Conservation (phyloP, 441 rosid genomes). For the Kokia cookei region DNA sequence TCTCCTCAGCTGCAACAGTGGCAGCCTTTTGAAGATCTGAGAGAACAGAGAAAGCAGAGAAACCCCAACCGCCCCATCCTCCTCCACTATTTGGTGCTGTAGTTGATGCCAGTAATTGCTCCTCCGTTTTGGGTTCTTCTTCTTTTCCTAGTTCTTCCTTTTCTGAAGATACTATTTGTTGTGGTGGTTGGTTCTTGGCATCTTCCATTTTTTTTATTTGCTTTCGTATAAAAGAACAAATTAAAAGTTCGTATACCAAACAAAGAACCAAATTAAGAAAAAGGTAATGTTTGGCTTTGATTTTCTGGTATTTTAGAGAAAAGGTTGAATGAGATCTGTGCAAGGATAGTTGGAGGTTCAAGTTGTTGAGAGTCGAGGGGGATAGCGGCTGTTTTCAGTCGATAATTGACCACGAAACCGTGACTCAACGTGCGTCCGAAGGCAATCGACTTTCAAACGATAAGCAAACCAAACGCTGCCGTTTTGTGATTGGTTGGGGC, state of each 20-base stretch:
- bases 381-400: slow-evolving; percentile 2
- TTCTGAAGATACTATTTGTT: slow-evolving; percentile 5
- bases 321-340: background rate
- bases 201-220: slow-evolving; percentile 28
- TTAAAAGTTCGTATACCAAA: background rate
- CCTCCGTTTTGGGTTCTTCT: slow-evolving; percentile 19
- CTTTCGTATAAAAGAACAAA: background rate
- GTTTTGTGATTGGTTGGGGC: background rate
- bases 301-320: background rate
- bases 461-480: background rate
- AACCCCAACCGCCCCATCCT: slow-evolving; percentile 94
- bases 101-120: slow-evolving; percentile 2
- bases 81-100: slow-evolving; percentile 25
- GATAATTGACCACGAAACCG: slow-evolving; percentile 10
- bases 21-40: slow-evolving; percentile 93
- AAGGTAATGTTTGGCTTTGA: background rate
- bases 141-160: slow-evolving; percentile 2
- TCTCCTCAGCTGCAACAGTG: slow-evolving; percentile 55
- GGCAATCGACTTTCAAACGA: background rate
- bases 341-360: background rate
- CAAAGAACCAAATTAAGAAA: background rate
- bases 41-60: slow-evolving; percentile 65
- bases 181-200: slow-evolving; percentile 12
- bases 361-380: background rate
- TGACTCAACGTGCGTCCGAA: slow-evolving; percentile 9